Evolutionary conservation across 352 stramenopile species (phyloP).

Genomic region (Phytophthora nicotianae): DNA sequence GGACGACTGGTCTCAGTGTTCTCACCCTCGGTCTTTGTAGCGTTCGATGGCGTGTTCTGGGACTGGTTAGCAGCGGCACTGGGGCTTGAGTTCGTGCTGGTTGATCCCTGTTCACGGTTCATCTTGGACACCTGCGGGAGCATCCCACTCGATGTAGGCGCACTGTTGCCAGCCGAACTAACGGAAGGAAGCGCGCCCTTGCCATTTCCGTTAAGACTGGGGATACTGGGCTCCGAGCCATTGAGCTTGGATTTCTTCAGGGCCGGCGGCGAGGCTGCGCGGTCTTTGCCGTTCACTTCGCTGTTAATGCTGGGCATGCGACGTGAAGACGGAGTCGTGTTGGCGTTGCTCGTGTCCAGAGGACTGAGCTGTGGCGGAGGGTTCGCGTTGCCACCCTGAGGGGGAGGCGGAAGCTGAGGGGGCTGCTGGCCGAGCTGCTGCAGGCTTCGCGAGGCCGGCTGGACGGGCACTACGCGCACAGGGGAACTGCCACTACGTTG

Average conservation of each 20-base stretch:
- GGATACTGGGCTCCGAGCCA: constrained; percentile 55
- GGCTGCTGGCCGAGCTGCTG: constrained; percentile 67
- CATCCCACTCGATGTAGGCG: constrained; percentile 33
- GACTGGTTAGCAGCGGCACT: constrained; percentile 33
- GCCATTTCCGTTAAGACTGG: constrained; percentile 69
- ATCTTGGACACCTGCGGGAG: constrained; percentile 63
- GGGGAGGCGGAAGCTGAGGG: constrained; percentile 45
- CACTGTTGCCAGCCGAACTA: constrained; percentile 25
- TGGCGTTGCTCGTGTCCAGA: constrained; percentile 55
- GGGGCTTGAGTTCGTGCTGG: constrained; percentile 64
- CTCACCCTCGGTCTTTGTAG: constrained; percentile 38
- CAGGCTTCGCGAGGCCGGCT: constrained; percentile 71
- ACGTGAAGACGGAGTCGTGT: constrained; percentile 63
- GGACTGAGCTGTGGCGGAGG: constrained; percentile 63
- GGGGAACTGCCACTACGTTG: constrained; percentile 44
- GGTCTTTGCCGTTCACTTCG: constrained; percentile 64
- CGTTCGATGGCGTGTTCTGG: constrained; percentile 41
- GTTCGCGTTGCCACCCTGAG: constrained; percentile 29
- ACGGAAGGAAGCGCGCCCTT: constrained; percentile 63
- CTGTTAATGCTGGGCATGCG: constrained; percentile 76
- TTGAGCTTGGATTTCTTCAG: constrained; percentile 84
- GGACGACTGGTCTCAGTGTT: constrained; percentile 32
- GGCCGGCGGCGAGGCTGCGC: constrained; percentile 60
- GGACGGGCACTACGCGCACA: constrained; percentile 69
- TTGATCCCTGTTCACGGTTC: constrained; percentile 52